These are phyloP conservation scores for Saccharomyces pastorianus DNA, from an alignment of 1,139 yeast species.

Conservation along the genomic window DNA sequence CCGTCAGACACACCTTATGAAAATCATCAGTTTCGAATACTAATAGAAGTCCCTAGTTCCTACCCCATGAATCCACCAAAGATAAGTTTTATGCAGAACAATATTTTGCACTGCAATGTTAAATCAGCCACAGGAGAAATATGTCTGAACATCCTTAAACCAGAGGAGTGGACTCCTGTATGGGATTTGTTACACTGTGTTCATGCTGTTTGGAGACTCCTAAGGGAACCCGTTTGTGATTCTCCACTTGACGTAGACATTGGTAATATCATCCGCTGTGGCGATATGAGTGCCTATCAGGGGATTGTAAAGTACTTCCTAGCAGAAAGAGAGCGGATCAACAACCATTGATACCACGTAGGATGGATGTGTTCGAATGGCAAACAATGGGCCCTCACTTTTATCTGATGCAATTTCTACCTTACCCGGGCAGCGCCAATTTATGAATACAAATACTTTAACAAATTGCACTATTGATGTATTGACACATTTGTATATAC, in stretches of 20 bases:
- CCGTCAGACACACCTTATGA: conserved; percentile 48
- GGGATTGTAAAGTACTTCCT: conserved; percentile 59
- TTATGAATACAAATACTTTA: not conserved
- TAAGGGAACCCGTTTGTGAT: conserved; percentile 75
- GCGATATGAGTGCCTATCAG: conserved; percentile 49
- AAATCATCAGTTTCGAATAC: conserved; percentile 52
- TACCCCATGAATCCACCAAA: conserved; percentile 72
- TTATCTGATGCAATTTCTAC: not conserved
- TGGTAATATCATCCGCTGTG: conserved; percentile 62
- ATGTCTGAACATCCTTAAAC: conserved; percentile 69
- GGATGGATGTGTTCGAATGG: not conserved
- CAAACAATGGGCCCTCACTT: not conserved
- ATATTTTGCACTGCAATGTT: conserved; percentile 71
- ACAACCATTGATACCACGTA: not conserved
- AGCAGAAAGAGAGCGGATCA: not conserved
- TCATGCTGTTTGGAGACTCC: conserved; percentile 59
- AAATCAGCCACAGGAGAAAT: conserved; percentile 65
- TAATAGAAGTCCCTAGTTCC: conserved; percentile 41
- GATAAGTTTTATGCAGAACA: conserved; percentile 41
- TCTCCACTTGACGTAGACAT: conserved; percentile 81
- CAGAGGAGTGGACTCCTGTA: conserved; percentile 73
- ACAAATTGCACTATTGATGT: not conserved
- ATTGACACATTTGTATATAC: not conserved
- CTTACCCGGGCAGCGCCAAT: not conserved
- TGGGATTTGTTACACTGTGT: conserved; percentile 72